These are phyloP conservation scores for Clonostachys chloroleuca DNA, from an alignment of 2,329 filamentous ascomycete species.

Conservation along the genomic window DNA sequence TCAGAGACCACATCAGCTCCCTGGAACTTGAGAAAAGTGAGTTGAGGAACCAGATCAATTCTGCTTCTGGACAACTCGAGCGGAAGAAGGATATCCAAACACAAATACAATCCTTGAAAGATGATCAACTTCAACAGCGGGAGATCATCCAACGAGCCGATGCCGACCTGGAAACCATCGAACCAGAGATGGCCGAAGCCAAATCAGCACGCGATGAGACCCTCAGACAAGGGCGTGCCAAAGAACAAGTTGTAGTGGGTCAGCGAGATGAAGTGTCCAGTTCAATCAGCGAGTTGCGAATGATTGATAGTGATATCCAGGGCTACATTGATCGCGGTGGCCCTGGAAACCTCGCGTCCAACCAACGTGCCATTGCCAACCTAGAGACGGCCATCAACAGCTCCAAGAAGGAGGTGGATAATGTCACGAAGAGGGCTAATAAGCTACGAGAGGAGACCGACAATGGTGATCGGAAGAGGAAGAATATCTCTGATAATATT, in stretches of 20 bases:
- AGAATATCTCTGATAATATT: conserved; percentile 85
- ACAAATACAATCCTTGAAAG: conserved; percentile 71
- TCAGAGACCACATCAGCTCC: conserved; percentile 60
- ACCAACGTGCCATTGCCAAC: conserved; percentile 62
- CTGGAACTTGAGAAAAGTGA: conserved; percentile 78
- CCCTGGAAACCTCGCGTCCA: conserved; percentile 62
- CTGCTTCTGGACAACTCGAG: conserved; percentile 70
- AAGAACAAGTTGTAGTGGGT: conserved; percentile 67
- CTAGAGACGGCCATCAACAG: conserved; percentile 63
- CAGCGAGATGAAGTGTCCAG: conserved; percentile 68
- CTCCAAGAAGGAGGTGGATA: conserved; percentile 63
- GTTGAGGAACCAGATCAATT: conserved; percentile 66
- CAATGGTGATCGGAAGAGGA: conserved; percentile 77
- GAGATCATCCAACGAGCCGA: conserved; percentile 68
- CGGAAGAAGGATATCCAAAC: conserved; percentile 68
- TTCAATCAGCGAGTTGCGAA: conserved; percentile 72
- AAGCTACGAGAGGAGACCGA: conserved; percentile 72
- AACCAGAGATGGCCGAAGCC: conserved; percentile 71
- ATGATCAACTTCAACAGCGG: conserved; percentile 63
- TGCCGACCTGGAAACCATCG: conserved; percentile 66
- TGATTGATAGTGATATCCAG: conserved; percentile 73
- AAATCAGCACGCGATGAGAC: conserved; percentile 75
- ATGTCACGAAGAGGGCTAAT: conserved; percentile 68
- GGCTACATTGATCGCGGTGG: conserved; percentile 76
- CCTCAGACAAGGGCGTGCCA: conserved; percentile 63